Conservation (phyloP, 192 early-diverging fungal genomes). For the Thamnidium elegans region DNA sequence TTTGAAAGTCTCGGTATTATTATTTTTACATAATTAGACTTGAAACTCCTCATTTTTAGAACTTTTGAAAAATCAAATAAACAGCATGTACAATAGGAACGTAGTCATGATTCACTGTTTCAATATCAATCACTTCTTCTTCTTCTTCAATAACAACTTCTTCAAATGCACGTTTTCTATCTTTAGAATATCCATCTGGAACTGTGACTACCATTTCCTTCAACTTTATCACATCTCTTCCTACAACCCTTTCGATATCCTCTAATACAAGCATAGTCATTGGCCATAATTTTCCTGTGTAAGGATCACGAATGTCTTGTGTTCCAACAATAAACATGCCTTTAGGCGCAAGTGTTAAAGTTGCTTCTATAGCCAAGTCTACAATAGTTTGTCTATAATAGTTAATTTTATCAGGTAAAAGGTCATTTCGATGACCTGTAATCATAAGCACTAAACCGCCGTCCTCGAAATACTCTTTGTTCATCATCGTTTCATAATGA, state of each 20-base stretch:
- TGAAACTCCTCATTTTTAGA: not conserved
- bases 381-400: conserved; percentile 62
- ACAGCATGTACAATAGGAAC: conserved; percentile 57
- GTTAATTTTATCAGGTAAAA: conserved; percentile 47
- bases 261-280: conserved; percentile 72
- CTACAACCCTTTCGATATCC: conserved; percentile 63
- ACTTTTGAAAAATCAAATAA: conserved; percentile 35
- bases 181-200: conserved; percentile 63
- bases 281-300: conserved; percentile 65
- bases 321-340: conserved; percentile 69
- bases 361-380: conserved; percentile 58
- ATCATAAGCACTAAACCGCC: conserved; percentile 56
- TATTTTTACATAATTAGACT: conserved; percentile 8
- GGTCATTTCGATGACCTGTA: conserved; percentile 47
- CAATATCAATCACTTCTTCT: conserved; percentile 35
- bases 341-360: conserved; percentile 49
- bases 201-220: conserved; percentile 68
- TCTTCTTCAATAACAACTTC: conserved; percentile 39
- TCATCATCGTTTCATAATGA: conserved; percentile 64
- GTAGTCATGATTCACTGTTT: conserved; percentile 30
- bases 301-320: conserved; percentile 63
- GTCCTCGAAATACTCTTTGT: conserved; percentile 38
- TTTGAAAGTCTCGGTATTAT: not conserved
- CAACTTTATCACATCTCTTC: conserved; percentile 46
- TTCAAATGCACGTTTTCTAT: conserved; percentile 39